phyloP scores from a whole-genome alignment of 306 rosid genomes.

The barrel medic (Medicago truncatula) region MtrunA17r5.0-ANR NC_053043.1:17969001-17969500 shows the following conservation, averaged over 20 bases:
- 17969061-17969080: neutral
- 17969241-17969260: constrained; percentile 28
- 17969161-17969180: constrained; percentile 28
- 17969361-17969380: neutral
- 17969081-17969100: no score
- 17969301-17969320: constrained; percentile 18
- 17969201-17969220: constrained; percentile 14
- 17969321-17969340: constrained; percentile 35
- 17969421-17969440: constrained; percentile 44
- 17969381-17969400: neutral
- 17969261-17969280: constrained; percentile 38
- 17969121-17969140: constrained; percentile 36
- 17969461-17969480: constrained; percentile 47
- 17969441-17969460: constrained; percentile 40
- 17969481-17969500: constrained; percentile 39
- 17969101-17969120: neutral
- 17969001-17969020: neutral
- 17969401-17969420: constrained; percentile 26
- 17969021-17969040: constrained; percentile 8
- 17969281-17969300: constrained; percentile 28
- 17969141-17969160: constrained; percentile 42
- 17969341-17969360: constrained; percentile 1
- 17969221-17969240: constrained; percentile 35
- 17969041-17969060: neutral
- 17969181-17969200: neutral